Percentiles rank a stretch among this genome's conserved stretches.
These are phyloP conservation scores for Hyaloscypha finlandica DNA, from an alignment of 495 filamentous ascomycete genomes.

Conservation along the genomic window DNA sequence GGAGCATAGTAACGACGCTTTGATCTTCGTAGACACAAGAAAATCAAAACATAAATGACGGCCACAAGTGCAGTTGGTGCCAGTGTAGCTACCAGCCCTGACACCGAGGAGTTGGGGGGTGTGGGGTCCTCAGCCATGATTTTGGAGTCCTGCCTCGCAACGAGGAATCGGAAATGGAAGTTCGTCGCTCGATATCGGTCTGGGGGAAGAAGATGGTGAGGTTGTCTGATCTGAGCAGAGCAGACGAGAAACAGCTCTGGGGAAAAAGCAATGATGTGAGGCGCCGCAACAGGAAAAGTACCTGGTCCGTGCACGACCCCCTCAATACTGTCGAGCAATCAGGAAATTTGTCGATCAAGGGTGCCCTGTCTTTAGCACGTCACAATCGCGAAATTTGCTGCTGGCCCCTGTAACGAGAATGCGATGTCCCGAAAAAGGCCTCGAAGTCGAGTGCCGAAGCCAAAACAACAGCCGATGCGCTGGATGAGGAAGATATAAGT, in stretches of 20 bases:
- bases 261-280: not conserved
- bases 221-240: not conserved
- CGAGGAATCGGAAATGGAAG: not conserved
- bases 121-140: constrained; percentile 11
- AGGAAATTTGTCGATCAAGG: not conserved
- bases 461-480: not conserved
- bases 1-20: constrained; percentile 83
- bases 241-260: not conserved
- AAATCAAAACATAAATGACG: constrained; percentile 63
- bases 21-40: constrained; percentile 73
- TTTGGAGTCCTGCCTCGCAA: constrained; percentile 10
- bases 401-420: not conserved
- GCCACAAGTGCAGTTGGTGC: constrained; percentile 68
- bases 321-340: not conserved
- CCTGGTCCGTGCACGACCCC: too few relatives aligned
- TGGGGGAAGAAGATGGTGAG: not conserved
- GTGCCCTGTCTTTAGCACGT: not conserved
- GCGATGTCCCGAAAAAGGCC: not conserved
- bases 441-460: not conserved
- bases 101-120: constrained; percentile 16
- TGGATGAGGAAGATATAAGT: not conserved
- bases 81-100: constrained; percentile 66
- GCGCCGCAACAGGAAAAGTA: not conserved
- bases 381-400: not conserved
- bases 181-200: not conserved